Base-by-base conservation (phyloP, 495 filamentous ascomycete species). In the Friedmanniomyces endolithicus region DNA sequence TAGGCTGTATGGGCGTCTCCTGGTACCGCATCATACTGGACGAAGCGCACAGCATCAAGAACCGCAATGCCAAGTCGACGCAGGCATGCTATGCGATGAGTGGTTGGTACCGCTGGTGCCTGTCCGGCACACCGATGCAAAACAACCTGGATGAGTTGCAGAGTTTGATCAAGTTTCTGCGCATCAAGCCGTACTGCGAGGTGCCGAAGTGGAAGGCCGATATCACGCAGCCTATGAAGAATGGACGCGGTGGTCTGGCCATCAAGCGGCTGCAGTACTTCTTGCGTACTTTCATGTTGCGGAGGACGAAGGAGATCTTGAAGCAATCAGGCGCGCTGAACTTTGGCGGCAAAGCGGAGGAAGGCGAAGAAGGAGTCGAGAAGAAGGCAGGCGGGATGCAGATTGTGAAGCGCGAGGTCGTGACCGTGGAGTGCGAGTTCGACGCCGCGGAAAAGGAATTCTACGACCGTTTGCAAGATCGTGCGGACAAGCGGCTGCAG, bases 111-210 rank as follows among this genome's bases (percentile, higher is more conserved):
- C 76, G 92, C 52, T 98, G 92, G 92, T 96, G 92, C 64, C 73
- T 98, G 50, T 94, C 88, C 1, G 92, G 92, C 56, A 98, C 92
- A 6, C 92, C 92, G 0, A 83, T 98, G 80, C 92, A 98, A 63
- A 98, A 98, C 65, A 96, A 95, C 57, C 77, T 98, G n/a, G 92
- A 96, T 55, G 92, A 98, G 69, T 70, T 98, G 43, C 90, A 97
- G 58, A 92, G 86, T 61, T 67, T 98, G 52, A 88, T 98, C 62
- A 84, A 83, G 43, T 98, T 98, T 64, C 73, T 98, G 9, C 78
- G 87, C n/a, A 94, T 97, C 66, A 82, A 84, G 57, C 94, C 92
- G 1, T 97, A 86, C 65, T 79, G 88, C 64, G 80, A 95, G 49
- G 71, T 95, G 12, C 72, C 75, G 8, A 75, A 82, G 45, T 98